A percentile compares a stretch with the other conserved stretches of the same genome.
These are phyloP conservation scores for Aureobasidium sp. DNA, from an alignment of 2,329 filamentous ascomycete genomes.

Conservation along the genomic window DNA sequence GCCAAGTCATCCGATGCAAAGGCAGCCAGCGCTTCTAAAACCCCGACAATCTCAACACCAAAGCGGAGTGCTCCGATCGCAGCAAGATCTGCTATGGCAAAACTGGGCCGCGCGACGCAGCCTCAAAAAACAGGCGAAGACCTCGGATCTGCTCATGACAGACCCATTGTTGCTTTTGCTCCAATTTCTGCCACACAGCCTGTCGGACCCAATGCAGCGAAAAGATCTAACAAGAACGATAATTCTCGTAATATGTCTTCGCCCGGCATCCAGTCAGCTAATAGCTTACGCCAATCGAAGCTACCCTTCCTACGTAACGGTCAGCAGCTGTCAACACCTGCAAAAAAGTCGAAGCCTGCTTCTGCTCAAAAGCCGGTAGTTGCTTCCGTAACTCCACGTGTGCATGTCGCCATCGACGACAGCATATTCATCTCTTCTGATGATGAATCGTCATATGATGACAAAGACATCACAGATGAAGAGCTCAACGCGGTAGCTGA, in stretches of 20 bases:
- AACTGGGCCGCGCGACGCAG: neutral
- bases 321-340: neutral
- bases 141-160: neutral
- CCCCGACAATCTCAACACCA: neutral
- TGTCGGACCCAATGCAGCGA: too few relatives aligned
- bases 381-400: neutral
- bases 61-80: neutral
- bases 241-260: neutral
- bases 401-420: neutral
- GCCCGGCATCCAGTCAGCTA: neutral
- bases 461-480: conserved; percentile 12
- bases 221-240: neutral
- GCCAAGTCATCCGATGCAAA: neutral
- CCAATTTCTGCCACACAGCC: conserved; percentile 1
- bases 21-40: neutral
- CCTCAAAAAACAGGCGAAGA: neutral
- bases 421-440: conserved; percentile 11
- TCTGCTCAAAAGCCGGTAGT: neutral
- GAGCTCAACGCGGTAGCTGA: conserved; percentile 5
- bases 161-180: neutral
- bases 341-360: neutral
- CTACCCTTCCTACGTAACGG: neutral
- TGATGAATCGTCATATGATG: conserved; percentile 13
- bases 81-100: neutral
- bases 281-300: neutral